phyloP scores from a whole-genome alignment of 176 grass and related monocot genomes.

The Musa troglodytarum region DNA sequence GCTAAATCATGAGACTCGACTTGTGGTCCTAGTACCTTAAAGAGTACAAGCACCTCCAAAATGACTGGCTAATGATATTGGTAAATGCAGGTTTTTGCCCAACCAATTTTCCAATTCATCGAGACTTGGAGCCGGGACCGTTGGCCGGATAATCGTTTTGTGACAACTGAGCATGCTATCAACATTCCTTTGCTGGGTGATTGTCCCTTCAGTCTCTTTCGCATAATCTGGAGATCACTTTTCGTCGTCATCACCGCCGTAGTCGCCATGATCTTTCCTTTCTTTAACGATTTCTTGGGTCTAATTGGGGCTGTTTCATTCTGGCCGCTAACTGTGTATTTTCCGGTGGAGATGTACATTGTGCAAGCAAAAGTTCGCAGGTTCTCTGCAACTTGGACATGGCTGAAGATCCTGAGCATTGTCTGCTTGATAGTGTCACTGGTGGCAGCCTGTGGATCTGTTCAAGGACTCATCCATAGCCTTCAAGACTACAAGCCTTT shows the following conservation, averaged over 20 bases:
- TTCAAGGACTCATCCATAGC: slow-evolving; percentile 51
- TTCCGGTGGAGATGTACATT: slow-evolving; percentile 90
- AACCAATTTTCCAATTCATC: slow-evolving; percentile 66
- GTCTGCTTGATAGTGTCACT: slow-evolving; percentile 50
- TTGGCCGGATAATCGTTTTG: slow-evolving; percentile 41
- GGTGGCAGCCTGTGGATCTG: slow-evolving; percentile 50
- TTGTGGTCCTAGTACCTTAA: no score
- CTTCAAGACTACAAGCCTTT: slow-evolving; percentile 52
- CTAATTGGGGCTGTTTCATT: slow-evolving; percentile 80
- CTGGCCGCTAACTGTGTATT: slow-evolving; percentile 95
- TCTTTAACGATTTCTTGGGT: slow-evolving; percentile 87
- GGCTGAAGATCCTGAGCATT: slow-evolving; percentile 59
- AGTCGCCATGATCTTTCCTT: slow-evolving; percentile 63
- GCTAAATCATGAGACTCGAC: no score
- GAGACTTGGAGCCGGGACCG: slow-evolving; percentile 31
- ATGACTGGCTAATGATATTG: not conserved
- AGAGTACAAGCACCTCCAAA: no score
- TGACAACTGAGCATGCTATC: slow-evolving; percentile 35
- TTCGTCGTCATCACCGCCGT: slow-evolving; percentile 60
- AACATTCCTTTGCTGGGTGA: slow-evolving; percentile 27
- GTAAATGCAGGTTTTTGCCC: slow-evolving; percentile 63
- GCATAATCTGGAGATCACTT: slow-evolving; percentile 47
- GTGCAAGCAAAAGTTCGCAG: slow-evolving; percentile 38
- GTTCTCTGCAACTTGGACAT: slow-evolving; percentile 58
- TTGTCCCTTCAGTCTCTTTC: slow-evolving; percentile 42